Evolutionary conservation across 2,329 filamentous ascomycete genomes (phyloP).

Genomic region (Biscogniauxia sp.): DNA sequence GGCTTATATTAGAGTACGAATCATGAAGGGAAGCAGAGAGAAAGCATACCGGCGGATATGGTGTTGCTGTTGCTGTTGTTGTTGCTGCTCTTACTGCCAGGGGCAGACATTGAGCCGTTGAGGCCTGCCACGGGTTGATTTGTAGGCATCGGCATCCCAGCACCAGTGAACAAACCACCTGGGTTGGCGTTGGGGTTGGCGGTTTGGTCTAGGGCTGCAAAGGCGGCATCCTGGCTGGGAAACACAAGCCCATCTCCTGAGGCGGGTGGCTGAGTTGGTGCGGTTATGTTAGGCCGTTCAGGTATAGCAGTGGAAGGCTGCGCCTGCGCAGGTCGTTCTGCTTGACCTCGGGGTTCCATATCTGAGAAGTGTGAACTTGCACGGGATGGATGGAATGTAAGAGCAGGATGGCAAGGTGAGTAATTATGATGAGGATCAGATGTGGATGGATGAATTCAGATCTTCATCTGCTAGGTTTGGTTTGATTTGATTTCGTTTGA

Average conservation of each 20-base stretch:
- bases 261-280: slow-evolving; percentile 8
- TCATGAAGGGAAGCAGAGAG: not conserved
- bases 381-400: too few species aligned
- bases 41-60: slow-evolving; percentile 36
- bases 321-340: not conserved
- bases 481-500: too few species aligned
- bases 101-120: slow-evolving; percentile 7
- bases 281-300: slow-evolving; percentile 4
- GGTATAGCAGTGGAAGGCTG: slow-evolving; percentile 7
- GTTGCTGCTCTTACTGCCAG: slow-evolving; percentile 8
- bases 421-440: too few species aligned
- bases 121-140: slow-evolving; percentile 14
- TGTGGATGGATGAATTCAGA: not conserved
- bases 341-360: slow-evolving; percentile 19
- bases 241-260: slow-evolving; percentile 13
- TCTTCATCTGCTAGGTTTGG: not conserved
- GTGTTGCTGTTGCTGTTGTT: slow-evolving; percentile 15
- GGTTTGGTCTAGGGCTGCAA: slow-evolving; percentile 14
- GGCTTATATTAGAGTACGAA: slow-evolving; percentile 12
- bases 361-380: not conserved
- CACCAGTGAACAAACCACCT: slow-evolving; percentile 16
- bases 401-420: too few species aligned
- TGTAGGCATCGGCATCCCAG: slow-evolving; percentile 12
- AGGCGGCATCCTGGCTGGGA: slow-evolving; percentile 14
- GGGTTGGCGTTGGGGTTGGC: slow-evolving; percentile 11